Evolutionary conservation across 441 rosid genomes (phyloP), one percentile per base, ranked within the genome.

Genomic region (Gossypium davidsonii): DNA sequence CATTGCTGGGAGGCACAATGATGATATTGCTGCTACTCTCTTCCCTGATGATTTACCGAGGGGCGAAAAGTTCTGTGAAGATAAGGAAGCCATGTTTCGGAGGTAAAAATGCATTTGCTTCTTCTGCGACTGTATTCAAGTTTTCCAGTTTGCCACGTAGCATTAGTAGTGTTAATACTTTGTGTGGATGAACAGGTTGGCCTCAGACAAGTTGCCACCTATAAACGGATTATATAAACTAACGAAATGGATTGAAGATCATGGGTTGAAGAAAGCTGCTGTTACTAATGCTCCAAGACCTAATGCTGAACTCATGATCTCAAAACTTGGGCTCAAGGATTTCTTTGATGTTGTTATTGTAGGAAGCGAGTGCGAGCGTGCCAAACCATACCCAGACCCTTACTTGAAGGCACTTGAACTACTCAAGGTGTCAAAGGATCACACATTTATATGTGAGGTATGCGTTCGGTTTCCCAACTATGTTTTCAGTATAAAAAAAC

Each of bases 281-380:
- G 99, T 94, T 11, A 94, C 99, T 15, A 94, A 94, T 81, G 97
- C 99, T 63, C 97, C 99, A 0, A 86, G 82, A 79, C 80, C 66
- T 46, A 94, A 90, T 86, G 99, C 99, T 23, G 98, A 92, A 77
- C 88, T 91, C 28, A 84, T 94, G 80, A 88, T 91, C 76, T 79
- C 94, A 4, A 83, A 70, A 58, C 98, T 92, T 4, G 97, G 99
- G 34, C 94, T 91, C 37, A 60, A 79, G 14, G 89, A 90, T 79
- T 94, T 91, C 73, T 91, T 95, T 59, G 77, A 91, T 14, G 90
- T 78, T 73, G 82, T 95, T 68, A 85, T 95, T 67, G 6, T 90
- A n/a, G 98, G 98, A 2, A 77, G 73, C 69, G 94, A 92, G 20
- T 92, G 99, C 63, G 91, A 91, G 42, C 89, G 55, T 73, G 90